phyloP scores from a whole-genome alignment of 768 basidiomycete genomes.

The Suillus occidentalis region DNA sequence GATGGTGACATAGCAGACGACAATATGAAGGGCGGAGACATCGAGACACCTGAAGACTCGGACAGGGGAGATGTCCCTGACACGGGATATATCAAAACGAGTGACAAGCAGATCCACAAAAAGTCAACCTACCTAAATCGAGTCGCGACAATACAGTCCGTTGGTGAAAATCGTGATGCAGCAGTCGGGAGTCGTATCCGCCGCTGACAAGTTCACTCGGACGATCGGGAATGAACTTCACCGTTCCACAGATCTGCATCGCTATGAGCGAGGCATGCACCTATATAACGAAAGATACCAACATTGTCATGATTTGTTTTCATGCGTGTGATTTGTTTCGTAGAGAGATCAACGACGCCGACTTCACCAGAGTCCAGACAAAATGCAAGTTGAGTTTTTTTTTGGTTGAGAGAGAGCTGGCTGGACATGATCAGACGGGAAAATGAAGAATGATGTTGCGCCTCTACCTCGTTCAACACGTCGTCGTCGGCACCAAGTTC shows the following conservation, averaged over 20 bases:
- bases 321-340: slow-evolving; percentile 52
- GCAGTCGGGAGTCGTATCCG: slow-evolving; percentile 68
- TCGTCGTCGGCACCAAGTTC: slow-evolving; percentile 54
- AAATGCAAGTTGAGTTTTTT: slow-evolving; percentile 59
- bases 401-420: slow-evolving; percentile 63
- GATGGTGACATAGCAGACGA: slow-evolving; percentile 56
- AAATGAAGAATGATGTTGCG: slow-evolving; percentile 5
- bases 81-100: slow-evolving; percentile 3
- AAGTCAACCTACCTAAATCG: slow-evolving; percentile 49
- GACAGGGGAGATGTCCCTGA: slow-evolving; percentile 36
- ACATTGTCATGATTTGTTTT: slow-evolving; percentile 65
- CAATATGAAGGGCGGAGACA: slow-evolving; percentile 77
- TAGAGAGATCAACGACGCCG: slow-evolving; percentile 62
- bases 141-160: slow-evolving; percentile 56
- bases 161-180: slow-evolving; percentile 67
- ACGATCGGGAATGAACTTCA: slow-evolving; percentile 70
- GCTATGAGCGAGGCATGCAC: slow-evolving; percentile 9
- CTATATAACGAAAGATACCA: background rate
- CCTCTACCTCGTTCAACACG: slow-evolving; percentile 63
- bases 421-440: slow-evolving; percentile 37
- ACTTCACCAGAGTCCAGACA: slow-evolving; percentile 69
- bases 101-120: background rate
- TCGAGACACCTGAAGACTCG: slow-evolving; percentile 46
- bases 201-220: slow-evolving; percentile 74
- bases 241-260: slow-evolving; percentile 66